Evolutionary conservation across 345 rosid species (phyloP), one percentile per base, ranked within the genome.

Genomic region (Anacardium occidentale): DNA sequence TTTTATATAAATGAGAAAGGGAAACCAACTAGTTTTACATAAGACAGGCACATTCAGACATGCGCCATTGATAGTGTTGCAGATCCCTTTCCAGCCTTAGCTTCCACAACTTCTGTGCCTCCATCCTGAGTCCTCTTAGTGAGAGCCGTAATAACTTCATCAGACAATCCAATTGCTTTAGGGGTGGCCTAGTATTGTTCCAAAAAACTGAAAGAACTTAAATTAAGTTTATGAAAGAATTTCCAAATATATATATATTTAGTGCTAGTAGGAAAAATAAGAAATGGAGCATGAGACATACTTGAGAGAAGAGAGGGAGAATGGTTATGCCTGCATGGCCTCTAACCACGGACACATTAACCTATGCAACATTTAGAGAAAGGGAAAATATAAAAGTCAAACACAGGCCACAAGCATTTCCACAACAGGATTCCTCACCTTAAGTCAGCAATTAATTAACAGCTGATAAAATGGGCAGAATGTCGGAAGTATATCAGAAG

Each of bases 111-210:
- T 76, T 90, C 90, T 0, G 93, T 91, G 67, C 98, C 98, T 73
- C 97, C 97, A 75, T 90, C 97, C 78, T 89, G 97, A n/a, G 98
- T 92, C 79, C 97, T 83, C 85, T 89, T 89, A 3, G 97, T 90
- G 64, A 92, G 94, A 76, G 91, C 96, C 26, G 60, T 73, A 66
- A 92, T 86, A 1, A 80, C 86, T 3, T 86, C 93, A 66, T 72
- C 72, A 1, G 88, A 55, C 76, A 92, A 71, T 29, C 32, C 32
- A 80, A 85, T 91, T 56, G 88, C 85, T 79, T 86, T 83, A 60
- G 97, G 94, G 45, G 89, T 78, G 66, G 97, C 97, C 98, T 92
- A 72, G 42, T 20, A n/a, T 51, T 32, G 32, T 21, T 40, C 18
- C 11, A 66, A 15, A 73, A 65, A 37, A 29, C 53, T 15, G 50